These are phyloP conservation scores for Parathielavia appendiculata DNA, from an alignment of 495 filamentous ascomycete species.

Conservation along the genomic window DNA sequence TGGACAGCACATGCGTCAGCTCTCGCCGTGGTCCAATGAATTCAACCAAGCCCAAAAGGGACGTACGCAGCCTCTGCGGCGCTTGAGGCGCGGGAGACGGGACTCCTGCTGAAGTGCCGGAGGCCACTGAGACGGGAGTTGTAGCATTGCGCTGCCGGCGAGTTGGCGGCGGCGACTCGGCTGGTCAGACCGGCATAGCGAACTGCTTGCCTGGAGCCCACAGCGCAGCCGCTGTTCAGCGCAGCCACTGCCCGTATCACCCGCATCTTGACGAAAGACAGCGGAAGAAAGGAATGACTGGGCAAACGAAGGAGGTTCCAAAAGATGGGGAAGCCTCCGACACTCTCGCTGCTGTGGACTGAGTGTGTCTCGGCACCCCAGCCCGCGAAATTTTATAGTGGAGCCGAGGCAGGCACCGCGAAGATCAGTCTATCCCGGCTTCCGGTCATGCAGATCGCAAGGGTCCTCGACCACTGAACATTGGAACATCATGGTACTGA, in stretches of 20 bases:
- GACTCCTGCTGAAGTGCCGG: slow-evolving; percentile 30
- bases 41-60: neutral
- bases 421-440: neutral
- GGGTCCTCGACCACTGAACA: no score
- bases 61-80: slow-evolving; percentile 37
- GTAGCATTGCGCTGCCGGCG: slow-evolving; percentile 17
- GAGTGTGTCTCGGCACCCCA: slow-evolving; percentile 13
- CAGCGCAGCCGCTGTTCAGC: slow-evolving; percentile 37
- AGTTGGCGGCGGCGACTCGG: slow-evolving; percentile 16
- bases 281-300: slow-evolving; percentile 23
- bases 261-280: slow-evolving; percentile 38
- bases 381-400: slow-evolving; percentile 37
- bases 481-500: no score
- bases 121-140: slow-evolving; percentile 19
- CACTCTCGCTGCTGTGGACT: slow-evolving; percentile 1
- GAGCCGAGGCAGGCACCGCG: slow-evolving; percentile 8
- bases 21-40: neutral
- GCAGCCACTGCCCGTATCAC: slow-evolving; percentile 40
- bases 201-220: slow-evolving; percentile 29
- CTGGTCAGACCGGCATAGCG: slow-evolving; percentile 31
- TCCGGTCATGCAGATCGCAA: no score
- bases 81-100: slow-evolving; percentile 18
- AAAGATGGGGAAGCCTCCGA: slow-evolving; percentile 14
- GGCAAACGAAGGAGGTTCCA: slow-evolving; percentile 17
- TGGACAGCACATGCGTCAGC: slow-evolving; percentile 19